Conservation (phyloP, 352 stramenopile genomes). For the Phytopythium vexans region DNA sequence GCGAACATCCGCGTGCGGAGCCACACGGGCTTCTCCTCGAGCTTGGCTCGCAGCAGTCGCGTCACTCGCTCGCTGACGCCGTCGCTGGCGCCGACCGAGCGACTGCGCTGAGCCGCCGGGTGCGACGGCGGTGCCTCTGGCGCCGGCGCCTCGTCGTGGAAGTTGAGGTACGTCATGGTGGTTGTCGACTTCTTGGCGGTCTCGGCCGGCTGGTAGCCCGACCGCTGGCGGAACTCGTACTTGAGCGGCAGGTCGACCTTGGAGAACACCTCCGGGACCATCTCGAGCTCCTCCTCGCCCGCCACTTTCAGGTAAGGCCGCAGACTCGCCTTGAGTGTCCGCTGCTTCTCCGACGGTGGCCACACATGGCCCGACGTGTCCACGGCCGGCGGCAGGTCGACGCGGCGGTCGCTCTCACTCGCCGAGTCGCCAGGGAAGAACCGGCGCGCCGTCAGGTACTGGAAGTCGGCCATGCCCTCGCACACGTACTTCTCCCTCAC, state of each 20-base stretch:
- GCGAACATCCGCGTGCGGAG: constrained; percentile 68
- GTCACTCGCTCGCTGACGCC: constrained; percentile 65
- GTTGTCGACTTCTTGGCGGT: constrained; percentile 60
- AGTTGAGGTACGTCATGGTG: constrained; percentile 79
- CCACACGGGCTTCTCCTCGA: constrained; percentile 72
- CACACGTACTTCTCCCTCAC: constrained; percentile 80
- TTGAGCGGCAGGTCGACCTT: constrained; percentile 80
- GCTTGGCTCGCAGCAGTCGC: constrained; percentile 43
- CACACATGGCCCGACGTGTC: constrained; percentile 35
- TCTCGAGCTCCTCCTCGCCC: constrained; percentile 53
- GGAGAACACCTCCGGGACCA: constrained; percentile 82
- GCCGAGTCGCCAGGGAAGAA: constrained; percentile 44
- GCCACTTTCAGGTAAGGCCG: constrained; percentile 52
- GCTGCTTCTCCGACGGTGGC: constrained; percentile 32
- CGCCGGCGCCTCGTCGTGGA: constrained; percentile 57
- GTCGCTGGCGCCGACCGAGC: constrained; percentile 52
- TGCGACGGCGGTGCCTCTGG: constrained; percentile 48
- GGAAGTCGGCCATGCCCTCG: constrained; percentile 85
- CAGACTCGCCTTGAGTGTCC: constrained; percentile 48
- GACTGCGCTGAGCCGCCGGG: constrained; percentile 37
- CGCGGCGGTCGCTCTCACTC: not conserved
- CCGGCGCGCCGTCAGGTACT: constrained; percentile 67
- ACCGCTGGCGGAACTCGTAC: constrained; percentile 81
- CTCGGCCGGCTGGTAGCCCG: constrained; percentile 62
- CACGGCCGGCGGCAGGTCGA: not conserved